Conservation (phyloP, 2,329 filamentous ascomycete species). For the Dryadomyces quercus-mongolicae region DNA sequence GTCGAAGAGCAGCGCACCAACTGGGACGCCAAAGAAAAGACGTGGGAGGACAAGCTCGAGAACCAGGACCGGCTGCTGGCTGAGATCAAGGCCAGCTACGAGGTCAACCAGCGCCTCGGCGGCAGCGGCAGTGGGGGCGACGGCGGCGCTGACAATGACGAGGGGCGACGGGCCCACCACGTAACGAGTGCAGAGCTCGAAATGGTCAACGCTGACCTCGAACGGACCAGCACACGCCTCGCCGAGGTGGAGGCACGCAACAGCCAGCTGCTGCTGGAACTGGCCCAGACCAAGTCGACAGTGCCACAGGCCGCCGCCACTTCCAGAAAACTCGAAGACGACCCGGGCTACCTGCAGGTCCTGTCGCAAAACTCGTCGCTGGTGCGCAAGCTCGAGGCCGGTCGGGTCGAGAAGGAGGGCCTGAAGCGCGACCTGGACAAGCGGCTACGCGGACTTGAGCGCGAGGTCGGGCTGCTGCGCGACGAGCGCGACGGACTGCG, state of each 20-base stretch:
- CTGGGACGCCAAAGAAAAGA: constrained; percentile 85
- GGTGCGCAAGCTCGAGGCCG: constrained; percentile 74
- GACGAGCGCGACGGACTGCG: constrained; percentile 73
- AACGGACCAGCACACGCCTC: constrained; percentile 74
- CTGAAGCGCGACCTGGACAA: constrained; percentile 66
- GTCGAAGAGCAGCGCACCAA: constrained; percentile 91
- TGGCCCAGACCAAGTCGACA: constrained; percentile 77
- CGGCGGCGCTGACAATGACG: too few species aligned
- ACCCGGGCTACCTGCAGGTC: constrained; percentile 77
- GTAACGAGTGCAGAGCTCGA: constrained; percentile 85
- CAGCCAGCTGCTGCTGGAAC: constrained; percentile 79
- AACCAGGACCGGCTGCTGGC: constrained; percentile 85
- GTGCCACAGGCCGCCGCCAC: constrained; percentile 43
- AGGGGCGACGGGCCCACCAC: constrained; percentile 24
- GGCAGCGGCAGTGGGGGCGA: constrained; percentile 31
- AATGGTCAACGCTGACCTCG: constrained; percentile 82
- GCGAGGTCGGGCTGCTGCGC: constrained; percentile 61
- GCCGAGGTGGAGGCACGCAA: constrained; percentile 90
- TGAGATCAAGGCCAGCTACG: constrained; percentile 93
- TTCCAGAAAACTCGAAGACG: constrained; percentile 58
- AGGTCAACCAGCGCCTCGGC: constrained; percentile 80
- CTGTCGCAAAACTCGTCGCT: constrained; percentile 89
- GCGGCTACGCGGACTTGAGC: constrained; percentile 65
- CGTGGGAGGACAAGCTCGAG: constrained; percentile 83
- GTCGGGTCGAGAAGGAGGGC: constrained; percentile 71